phyloP scores from a whole-genome alignment of 768 basidiomycete species.

The Botryobasidium botryosum region DNA sequence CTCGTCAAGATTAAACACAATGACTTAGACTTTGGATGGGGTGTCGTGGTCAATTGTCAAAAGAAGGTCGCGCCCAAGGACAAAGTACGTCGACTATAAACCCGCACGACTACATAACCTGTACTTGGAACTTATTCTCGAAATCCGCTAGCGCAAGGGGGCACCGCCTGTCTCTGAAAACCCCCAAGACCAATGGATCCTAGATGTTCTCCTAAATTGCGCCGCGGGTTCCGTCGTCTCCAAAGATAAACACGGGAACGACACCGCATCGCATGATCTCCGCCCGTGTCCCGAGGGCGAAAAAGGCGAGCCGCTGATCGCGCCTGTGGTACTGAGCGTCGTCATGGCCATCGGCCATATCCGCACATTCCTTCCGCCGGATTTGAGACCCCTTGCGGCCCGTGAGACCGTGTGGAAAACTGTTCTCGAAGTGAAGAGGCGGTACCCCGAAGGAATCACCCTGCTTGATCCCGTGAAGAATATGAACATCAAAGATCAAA shows the following conservation, averaged over 20 bases:
- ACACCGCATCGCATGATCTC: constrained; percentile 45
- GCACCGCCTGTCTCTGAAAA: constrained; percentile 43
- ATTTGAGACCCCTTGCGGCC: constrained; percentile 55
- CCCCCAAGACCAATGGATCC: constrained; percentile 79
- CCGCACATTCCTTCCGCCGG: constrained; percentile 79
- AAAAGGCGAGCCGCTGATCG: constrained; percentile 69
- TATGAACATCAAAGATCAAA: constrained; percentile 91
- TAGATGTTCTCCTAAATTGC: constrained; percentile 82
- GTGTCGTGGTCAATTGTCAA: constrained; percentile 80
- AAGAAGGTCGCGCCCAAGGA: constrained; percentile 72
- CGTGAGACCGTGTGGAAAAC: constrained; percentile 82
- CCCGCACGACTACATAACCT: background rate
- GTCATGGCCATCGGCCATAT: constrained; percentile 75
- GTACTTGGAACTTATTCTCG: background rate
- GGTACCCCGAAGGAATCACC: constrained; percentile 76
- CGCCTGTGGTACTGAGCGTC: constrained; percentile 77
- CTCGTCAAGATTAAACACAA: constrained; percentile 82
- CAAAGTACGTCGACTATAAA: constrained; percentile 29
- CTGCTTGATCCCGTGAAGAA: constrained; percentile 84
- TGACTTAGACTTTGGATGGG: constrained; percentile 91
- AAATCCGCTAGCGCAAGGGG: background rate
- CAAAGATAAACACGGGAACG: constrained; percentile 35
- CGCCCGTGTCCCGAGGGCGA: constrained; percentile 54
- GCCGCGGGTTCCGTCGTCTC: constrained; percentile 41
- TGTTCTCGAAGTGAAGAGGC: constrained; percentile 74